A percentile compares a stretch with the other conserved stretches of the same genome.
phyloP scores from a whole-genome alignment of 2,329 filamentous ascomycete genomes.

The Cephalotrichum gorgonifer region DNA sequence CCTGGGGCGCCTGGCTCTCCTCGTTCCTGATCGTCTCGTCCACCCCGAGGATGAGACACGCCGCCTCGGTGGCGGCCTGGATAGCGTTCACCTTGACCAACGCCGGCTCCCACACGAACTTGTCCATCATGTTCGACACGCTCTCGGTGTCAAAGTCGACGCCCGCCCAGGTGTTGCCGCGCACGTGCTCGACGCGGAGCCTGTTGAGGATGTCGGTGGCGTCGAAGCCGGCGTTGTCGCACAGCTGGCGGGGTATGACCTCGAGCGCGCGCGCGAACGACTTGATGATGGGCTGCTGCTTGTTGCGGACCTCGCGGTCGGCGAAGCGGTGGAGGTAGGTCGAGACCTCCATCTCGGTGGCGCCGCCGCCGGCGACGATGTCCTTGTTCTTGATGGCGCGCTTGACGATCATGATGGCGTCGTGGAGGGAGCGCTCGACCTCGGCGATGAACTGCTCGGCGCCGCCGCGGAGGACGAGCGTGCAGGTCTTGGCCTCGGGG shows the following conservation, averaged over 20 bases:
- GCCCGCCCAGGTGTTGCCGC: slow-evolving; percentile 86
- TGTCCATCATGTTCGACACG: slow-evolving; percentile 86
- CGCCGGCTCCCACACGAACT: slow-evolving; percentile 95
- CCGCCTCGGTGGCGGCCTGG: slow-evolving; percentile 89
- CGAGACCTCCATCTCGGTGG: slow-evolving; percentile 92
- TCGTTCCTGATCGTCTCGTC: slow-evolving; percentile 99
- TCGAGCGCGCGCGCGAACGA: slow-evolving; percentile 95
- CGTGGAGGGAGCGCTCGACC: slow-evolving; percentile 93
- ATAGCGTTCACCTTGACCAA: slow-evolving; percentile 96
- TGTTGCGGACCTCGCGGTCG: slow-evolving; percentile 84
- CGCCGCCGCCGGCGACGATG: slow-evolving; percentile 92
- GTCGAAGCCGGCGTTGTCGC: slow-evolving; percentile 97
- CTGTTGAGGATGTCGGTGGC: slow-evolving; percentile 96
- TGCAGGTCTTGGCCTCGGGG: slow-evolving; percentile 93
- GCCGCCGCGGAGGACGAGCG: slow-evolving; percentile 84
- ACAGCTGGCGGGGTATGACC: slow-evolving; percentile 91
- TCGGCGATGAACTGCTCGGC: slow-evolving; percentile 99
- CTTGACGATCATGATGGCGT: slow-evolving; percentile 99
- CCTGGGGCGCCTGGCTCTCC: slow-evolving; percentile 78
- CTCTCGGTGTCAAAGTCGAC: slow-evolving; percentile 93
- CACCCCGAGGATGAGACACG: slow-evolving; percentile 88
- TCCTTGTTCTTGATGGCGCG: slow-evolving; percentile 88
- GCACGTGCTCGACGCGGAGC: slow-evolving; percentile 89
- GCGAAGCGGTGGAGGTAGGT: slow-evolving; percentile 88
- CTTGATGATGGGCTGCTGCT: slow-evolving; percentile 97